These are phyloP conservation scores for Tetragonia tetragonoides DNA, from an alignment of 148 eudicot species.

Conservation along the genomic window DNA sequence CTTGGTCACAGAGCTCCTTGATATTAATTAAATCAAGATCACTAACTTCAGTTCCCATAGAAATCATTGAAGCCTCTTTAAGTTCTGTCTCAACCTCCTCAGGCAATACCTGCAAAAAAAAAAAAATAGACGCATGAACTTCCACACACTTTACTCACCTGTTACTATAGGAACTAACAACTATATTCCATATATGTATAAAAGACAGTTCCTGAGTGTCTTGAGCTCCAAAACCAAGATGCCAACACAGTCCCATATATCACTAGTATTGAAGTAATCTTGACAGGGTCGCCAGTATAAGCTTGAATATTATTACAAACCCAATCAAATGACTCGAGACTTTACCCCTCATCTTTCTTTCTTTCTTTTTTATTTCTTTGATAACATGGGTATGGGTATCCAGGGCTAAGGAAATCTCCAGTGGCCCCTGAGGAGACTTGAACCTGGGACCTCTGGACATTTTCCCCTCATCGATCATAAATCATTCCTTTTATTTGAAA, in stretches of 20 bases:
- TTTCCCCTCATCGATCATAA: not conserved
- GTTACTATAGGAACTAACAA: not conserved
- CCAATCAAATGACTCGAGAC: not conserved
- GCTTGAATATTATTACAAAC: not conserved
- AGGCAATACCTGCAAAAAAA: constrained; percentile 51
- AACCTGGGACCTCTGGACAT: too few species aligned
- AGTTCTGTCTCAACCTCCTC: constrained; percentile 89
- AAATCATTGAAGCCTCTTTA: constrained; percentile 83
- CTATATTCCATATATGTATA: too few species aligned
- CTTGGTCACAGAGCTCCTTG: constrained; percentile 88
- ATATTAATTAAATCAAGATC: constrained; percentile 83
- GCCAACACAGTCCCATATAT: not conserved
- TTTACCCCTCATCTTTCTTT: too few species aligned
- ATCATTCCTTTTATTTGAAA: not conserved
- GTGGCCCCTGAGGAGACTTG: too few species aligned
- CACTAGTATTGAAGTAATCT: not conserved
- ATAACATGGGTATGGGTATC: too few species aligned
- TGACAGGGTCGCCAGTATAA: not conserved
- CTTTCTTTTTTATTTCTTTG: too few species aligned
- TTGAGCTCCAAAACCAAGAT: not conserved
- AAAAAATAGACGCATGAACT: not conserved
- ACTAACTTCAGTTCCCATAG: constrained; percentile 99
- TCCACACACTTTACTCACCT: not conserved
- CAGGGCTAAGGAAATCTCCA: too few species aligned
- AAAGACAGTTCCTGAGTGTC: not conserved